Evolutionary conservation across 352 stramenopile genomes (phyloP), one percentile per base, ranked within the genome.

Genomic region (Globisporangium recalcitrans): DNA sequence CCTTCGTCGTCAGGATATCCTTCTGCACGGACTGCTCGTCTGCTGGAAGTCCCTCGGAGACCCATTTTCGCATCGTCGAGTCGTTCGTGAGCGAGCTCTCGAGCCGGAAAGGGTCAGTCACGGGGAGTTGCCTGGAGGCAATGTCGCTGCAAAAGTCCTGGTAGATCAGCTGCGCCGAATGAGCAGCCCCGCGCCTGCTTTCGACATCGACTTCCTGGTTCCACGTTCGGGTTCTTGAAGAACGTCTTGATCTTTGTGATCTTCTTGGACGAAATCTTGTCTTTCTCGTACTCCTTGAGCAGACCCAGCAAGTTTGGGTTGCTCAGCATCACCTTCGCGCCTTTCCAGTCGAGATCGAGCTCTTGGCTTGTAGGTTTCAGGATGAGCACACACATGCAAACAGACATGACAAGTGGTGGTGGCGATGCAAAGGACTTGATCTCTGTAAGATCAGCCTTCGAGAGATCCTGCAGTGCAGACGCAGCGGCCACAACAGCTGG

Each of bases 21-120:
- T 98, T 98, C 62, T 98, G 91, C 6, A 98, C 87, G 6, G 88
- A 97, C 74, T 98, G 93, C 53, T 97, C 90, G 58, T 98, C 95
- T 0, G 91, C 91, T 10, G 95, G 95, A 7, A 98, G 72, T 0
- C 93, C 95, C 64, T 98, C 94, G 0, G 87, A 91, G 24, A 97
- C 91, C 95, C 95, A 98, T 22, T 90, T 93, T 62, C 98, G 95
- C 44, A 98, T 89, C 0, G 87, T 97, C 6, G 95, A 88, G 55
- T 98, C 95, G 29, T 85, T 97, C 0, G 91, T 98, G 13, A 98
- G 82, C 31, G 96, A 93, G 14, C 72, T 87, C 56, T 97, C 90
- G 8, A 98, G 76, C 10, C 78, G 75, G 67, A 98, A 98, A 10
- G 87, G 82, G 0, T 79, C 70, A 0, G 91, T 98, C 11, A 97